Evolutionary conservation across 73 alveolate species (phyloP).

Genomic region (Diophrys appendiculata): DNA sequence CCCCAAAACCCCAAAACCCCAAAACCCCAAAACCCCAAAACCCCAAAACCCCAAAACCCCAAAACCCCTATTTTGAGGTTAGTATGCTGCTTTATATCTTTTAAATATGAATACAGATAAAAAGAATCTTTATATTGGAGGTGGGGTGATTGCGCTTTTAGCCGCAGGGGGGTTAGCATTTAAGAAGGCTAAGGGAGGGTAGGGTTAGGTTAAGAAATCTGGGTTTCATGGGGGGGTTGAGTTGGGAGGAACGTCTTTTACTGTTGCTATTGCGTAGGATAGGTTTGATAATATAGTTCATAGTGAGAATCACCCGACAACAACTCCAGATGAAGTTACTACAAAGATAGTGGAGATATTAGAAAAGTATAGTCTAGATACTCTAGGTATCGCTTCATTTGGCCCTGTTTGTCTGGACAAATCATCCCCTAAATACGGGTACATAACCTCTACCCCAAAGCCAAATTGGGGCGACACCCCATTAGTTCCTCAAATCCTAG

Average conservation of each 20-base stretch:
- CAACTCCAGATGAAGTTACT: background rate
- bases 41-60: too few relatives aligned
- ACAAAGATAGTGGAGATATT: background rate
- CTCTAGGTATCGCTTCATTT: background rate
- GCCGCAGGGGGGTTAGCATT: background rate
- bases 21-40: too few relatives aligned
- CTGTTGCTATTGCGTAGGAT: background rate
- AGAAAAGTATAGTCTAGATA: background rate
- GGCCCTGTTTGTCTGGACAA: background rate
- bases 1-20: too few relatives aligned
- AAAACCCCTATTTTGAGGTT: too few relatives aligned
- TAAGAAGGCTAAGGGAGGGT: too few relatives aligned
- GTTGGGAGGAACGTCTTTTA: background rate
- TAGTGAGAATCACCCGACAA: background rate
- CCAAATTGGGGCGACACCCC: conserved; percentile 72
- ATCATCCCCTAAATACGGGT: conserved; percentile 57
- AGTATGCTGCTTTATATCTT: too few relatives aligned
- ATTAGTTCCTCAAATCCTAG: background rate
- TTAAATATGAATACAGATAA: too few relatives aligned
- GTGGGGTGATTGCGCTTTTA: background rate
- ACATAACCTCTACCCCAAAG: conserved; percentile 85
- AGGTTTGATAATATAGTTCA: too few relatives aligned
- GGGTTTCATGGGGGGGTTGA: too few relatives aligned
- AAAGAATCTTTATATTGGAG: background rate
- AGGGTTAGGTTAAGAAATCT: too few relatives aligned